A percentile compares a stretch with the other conserved stretches of the same genome.
Evolutionary conservation across 2,329 filamentous ascomycete species (phyloP).

Genomic region (Cladosporium sp.): DNA sequence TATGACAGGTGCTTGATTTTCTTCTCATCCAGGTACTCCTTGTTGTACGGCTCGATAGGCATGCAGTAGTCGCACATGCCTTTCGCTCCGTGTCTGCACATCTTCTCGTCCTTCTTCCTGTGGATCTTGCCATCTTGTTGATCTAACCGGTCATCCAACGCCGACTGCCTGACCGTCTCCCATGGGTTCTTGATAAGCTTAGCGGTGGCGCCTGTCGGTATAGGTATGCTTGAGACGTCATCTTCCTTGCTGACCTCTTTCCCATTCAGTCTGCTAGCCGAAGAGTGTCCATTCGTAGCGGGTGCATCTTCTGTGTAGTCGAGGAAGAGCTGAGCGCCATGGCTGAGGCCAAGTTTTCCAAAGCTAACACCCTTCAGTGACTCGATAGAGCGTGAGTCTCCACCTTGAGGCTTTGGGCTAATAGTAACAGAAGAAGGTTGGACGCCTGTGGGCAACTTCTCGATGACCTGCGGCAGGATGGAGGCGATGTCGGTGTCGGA

Average conservation of each 20-base stretch:
- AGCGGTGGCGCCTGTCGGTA: constrained; percentile 50
- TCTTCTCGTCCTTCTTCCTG: constrained; percentile 66
- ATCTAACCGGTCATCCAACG: constrained; percentile 81
- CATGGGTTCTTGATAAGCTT: constrained; percentile 78
- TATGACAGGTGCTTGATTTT: constrained; percentile 99
- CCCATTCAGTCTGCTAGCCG: constrained; percentile 68
- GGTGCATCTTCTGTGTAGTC: constrained; percentile 62
- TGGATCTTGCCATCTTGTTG: constrained; percentile 85
- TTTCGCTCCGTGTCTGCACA: constrained; percentile 94
- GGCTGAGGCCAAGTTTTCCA: constrained; percentile 54
- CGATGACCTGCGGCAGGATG: constrained; percentile 51
- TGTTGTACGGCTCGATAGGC: constrained; percentile 88
- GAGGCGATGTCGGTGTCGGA: constrained; percentile 65
- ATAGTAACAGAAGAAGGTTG: constrained; percentile 53
- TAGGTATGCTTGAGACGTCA: constrained; percentile 56
- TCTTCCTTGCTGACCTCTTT: constrained; percentile 67
- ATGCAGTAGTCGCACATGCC: constrained; percentile 99
- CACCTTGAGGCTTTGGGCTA: constrained; percentile 57
- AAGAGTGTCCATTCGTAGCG: constrained; percentile 46
- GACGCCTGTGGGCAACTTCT: constrained; percentile 54
- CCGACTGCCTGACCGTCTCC: constrained; percentile 85
- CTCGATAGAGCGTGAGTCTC: constrained; percentile 50
- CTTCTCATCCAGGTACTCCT: constrained; percentile 84
- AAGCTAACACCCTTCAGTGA: constrained; percentile 52
- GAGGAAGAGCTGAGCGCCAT: constrained; percentile 88